phyloP scores from a whole-genome alignment of 2,329 filamentous ascomycete genomes.

The Colletotrichum plurivorum region DNA sequence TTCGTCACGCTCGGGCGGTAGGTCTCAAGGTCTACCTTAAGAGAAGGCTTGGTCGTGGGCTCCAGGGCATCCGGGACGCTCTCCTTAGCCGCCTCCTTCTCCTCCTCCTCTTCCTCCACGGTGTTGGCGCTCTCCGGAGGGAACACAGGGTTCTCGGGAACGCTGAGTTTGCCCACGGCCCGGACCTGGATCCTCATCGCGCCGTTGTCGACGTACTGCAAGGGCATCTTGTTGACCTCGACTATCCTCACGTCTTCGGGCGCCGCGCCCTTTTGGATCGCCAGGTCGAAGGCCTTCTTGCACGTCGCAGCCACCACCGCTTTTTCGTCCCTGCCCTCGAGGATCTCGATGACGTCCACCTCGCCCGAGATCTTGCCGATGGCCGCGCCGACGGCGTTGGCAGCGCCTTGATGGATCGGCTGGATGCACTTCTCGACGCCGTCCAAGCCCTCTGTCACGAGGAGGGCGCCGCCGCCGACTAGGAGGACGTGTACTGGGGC shows the following conservation, averaged over 20 bases:
- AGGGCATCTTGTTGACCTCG: conserved; percentile 59
- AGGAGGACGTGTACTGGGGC: conserved; percentile 66
- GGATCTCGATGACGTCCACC: conserved; percentile 65
- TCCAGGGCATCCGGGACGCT: conserved; percentile 48
- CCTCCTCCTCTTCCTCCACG: conserved; percentile 42
- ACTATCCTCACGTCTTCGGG: conserved; percentile 57
- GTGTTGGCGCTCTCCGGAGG: conserved; percentile 31
- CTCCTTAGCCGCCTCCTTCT: conserved; percentile 43
- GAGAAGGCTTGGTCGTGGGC: conserved; percentile 49
- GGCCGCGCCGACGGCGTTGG: conserved; percentile 73
- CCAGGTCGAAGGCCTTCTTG: conserved; percentile 44
- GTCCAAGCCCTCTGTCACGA: conserved; percentile 62
- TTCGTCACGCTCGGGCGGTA: conserved; percentile 34
- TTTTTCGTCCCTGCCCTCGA: conserved; percentile 55
- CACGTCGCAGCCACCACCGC: conserved; percentile 56
- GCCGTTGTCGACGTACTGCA: conserved; percentile 53
- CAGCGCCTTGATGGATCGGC: conserved; percentile 67
- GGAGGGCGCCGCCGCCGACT: conserved; percentile 70
- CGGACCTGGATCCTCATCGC: conserved; percentile 53
- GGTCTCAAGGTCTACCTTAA: conserved; percentile 47
- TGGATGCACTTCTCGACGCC: conserved; percentile 65
- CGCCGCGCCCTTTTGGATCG: conserved; percentile 22
- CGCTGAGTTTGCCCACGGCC: conserved; percentile 51
- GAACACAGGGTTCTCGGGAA: conserved; percentile 45
- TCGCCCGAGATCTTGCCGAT: conserved; percentile 69